Evolutionary conservation across 306 rosid species (phyloP).

Genomic region (Hylodesmum podocarpum): DNA sequence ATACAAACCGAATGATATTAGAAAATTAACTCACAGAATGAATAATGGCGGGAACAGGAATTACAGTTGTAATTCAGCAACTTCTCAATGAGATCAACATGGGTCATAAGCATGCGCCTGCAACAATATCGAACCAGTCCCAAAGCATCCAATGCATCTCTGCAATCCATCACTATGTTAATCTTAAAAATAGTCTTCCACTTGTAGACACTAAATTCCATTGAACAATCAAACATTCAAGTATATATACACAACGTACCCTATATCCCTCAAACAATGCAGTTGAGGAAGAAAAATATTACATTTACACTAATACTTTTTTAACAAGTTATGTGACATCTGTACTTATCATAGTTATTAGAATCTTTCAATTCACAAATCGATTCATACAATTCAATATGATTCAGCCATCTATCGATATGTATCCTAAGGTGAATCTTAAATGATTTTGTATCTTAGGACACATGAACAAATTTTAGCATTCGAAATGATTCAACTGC

Average conservation of each 20-base stretch:
- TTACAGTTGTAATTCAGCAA: conserved; percentile 91
- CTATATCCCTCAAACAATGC: background rate
- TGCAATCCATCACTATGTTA: conserved; percentile 40
- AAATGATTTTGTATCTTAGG: too few species aligned
- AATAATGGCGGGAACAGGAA: conserved; percentile 3
- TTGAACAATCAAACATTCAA: background rate
- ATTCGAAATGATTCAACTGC: too few species aligned
- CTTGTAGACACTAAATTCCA: background rate
- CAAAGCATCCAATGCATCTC: conserved; percentile 93
- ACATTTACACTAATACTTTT: background rate
- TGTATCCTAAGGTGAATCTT: too few species aligned
- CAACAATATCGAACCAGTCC: conserved; percentile 92
- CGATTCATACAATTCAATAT: too few species aligned
- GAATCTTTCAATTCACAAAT: too few species aligned
- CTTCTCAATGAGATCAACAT: conserved; percentile 96
- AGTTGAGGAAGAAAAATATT: background rate
- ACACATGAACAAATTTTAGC: too few species aligned
- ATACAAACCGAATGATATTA: background rate
- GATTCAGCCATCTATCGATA: too few species aligned
- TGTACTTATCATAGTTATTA: background rate
- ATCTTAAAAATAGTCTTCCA: background rate
- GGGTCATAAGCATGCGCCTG: conserved; percentile 97
- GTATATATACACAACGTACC: background rate
- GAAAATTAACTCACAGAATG: background rate
- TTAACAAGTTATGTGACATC: background rate